Conservation (phyloP, 1,284 basidiomycete genomes). For the Ganoderma resinaceum region DNA sequence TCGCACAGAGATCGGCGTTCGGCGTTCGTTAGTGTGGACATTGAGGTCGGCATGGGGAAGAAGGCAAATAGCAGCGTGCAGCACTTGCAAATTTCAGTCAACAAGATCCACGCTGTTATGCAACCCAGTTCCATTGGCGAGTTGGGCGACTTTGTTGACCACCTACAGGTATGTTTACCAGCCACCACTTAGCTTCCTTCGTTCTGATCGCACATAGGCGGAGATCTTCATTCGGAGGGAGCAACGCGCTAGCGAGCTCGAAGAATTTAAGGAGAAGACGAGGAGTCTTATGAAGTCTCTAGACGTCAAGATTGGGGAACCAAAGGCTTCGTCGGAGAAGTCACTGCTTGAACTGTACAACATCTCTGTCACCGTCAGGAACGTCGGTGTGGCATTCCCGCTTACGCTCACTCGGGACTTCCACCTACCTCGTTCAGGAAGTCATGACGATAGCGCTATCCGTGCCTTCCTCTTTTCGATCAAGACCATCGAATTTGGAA, state of each 20-base stretch:
- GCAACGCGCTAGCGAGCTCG: constrained; percentile 77
- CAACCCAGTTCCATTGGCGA: constrained; percentile 91
- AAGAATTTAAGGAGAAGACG: constrained; percentile 85
- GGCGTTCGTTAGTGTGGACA: constrained; percentile 85
- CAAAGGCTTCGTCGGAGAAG: constrained; percentile 43
- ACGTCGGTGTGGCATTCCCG: constrained; percentile 88
- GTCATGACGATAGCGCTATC: constrained; percentile 52
- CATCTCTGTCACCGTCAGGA: constrained; percentile 68
- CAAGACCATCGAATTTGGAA: constrained; percentile 73
- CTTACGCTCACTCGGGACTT: constrained; percentile 63
- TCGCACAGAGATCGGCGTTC: constrained; percentile 72
- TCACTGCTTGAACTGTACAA: constrained; percentile 75
- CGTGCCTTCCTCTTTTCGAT: constrained; percentile 88
- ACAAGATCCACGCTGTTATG: constrained; percentile 89
- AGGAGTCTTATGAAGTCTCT: constrained; percentile 76
- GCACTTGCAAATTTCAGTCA: constrained; percentile 61
- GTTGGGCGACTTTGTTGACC: constrained; percentile 86
- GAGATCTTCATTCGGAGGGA: constrained; percentile 79
- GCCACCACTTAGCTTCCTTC: neutral
- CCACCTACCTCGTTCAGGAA: constrained; percentile 49
- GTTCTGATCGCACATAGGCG: constrained; percentile 48
- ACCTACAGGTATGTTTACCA: constrained; percentile 66
- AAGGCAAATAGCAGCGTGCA: constrained; percentile 42
- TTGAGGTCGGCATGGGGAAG: constrained; percentile 52
- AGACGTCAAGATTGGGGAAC: constrained; percentile 61